Base-by-base conservation (phyloP, 352 stramenopile genomes). In the Pythium folliculosum region DNA sequence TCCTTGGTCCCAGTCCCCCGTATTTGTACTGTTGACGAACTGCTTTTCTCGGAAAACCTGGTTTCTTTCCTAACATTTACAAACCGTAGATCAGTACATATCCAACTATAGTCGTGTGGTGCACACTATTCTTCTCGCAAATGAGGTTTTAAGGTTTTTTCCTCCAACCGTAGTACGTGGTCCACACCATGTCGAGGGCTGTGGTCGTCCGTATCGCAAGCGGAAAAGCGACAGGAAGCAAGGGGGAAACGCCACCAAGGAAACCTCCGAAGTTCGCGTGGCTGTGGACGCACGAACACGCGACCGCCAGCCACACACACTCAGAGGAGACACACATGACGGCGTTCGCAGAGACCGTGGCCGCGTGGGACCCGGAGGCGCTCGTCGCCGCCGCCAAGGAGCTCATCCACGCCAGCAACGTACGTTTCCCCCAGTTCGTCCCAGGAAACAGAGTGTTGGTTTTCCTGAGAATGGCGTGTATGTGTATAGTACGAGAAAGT, bases 361-460 rank as follows among this genome's bases (percentile, higher is more conserved):
- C 58, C 47, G 65, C 67, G n/a, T 92, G 84, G 84, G 69, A 84
- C 48, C 69, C 85, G 5, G 54, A 77, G 14, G 61, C 54, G 25
- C 77, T 90, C 70, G 78, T 93, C 62, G 77, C 80, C 52, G 69
- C 63, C 9, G 85, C 82, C 40, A 91, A 89, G 60, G 80, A 84
- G 60, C 70, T 90, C 27, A 93, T 93, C 62, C 80, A 87, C 67
- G 60, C 73, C 17, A 91, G 80, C 75, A 93, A 93, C 71, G 85
- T 93, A 76, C 72, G 85, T 86, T 55, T 6, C n/a, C 1, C n/a
- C n/a, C n/a, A n/a, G n/a, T n/a, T n/a, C n/a, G n/a, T 25, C 5
- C n/a, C 14, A 53, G 23, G 16, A 37, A 38, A 25, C n/a, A 22
- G 37, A 35, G n/a, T 37, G 30, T 49, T 48, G 32, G 52, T 32